These are phyloP conservation scores for Hypomontagnella submonticulosa DNA, from an alignment of 495 filamentous ascomycete genomes.

Conservation along the genomic window DNA sequence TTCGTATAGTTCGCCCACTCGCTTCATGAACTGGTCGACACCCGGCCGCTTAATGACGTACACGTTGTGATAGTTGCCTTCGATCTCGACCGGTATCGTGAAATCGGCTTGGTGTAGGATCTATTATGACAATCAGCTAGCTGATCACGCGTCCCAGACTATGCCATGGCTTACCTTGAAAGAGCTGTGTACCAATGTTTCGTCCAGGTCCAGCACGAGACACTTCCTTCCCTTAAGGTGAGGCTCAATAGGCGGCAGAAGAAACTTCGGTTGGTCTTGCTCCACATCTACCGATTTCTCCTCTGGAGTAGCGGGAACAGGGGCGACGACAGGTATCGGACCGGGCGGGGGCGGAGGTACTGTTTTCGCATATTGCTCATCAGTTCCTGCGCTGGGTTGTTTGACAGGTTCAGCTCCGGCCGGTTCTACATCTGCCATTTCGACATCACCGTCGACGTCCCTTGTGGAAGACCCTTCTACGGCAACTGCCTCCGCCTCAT, in stretches of 20 bases:
- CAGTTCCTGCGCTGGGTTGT: slow-evolving; percentile 47
- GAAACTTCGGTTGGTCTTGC: slow-evolving; percentile 70
- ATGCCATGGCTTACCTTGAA: slow-evolving; percentile 80
- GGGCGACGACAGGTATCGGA: slow-evolving; percentile 42
- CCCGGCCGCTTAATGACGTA: slow-evolving; percentile 99
- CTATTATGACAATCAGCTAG: slow-evolving; percentile 66
- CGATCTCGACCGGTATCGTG: slow-evolving; percentile 98
- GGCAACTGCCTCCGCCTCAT: slow-evolving; percentile 43
- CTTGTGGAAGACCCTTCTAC: slow-evolving; percentile 40
- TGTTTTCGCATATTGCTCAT: slow-evolving; percentile 58
- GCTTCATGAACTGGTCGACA: slow-evolving; percentile 98
- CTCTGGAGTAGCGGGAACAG: slow-evolving; percentile 35
- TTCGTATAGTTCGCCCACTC: slow-evolving; percentile 97
- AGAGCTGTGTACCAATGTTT: slow-evolving; percentile 98
- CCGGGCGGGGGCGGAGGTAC: slow-evolving; percentile 67
- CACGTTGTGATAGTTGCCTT: slow-evolving; percentile 98
- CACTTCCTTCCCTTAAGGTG: slow-evolving; percentile 89
- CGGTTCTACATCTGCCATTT: slow-evolving; percentile 68
- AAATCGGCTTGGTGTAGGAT: slow-evolving; percentile 98
- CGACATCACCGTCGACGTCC: slow-evolving; percentile 68
- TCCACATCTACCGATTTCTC: slow-evolving; percentile 52
- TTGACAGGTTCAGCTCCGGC: slow-evolving; percentile 45
- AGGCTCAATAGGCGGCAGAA: slow-evolving; percentile 81
- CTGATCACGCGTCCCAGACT: slow-evolving; percentile 7
- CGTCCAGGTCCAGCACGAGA: slow-evolving; percentile 93